phyloP scores from a whole-genome alignment of 1,284 basidiomycete genomes.

The Coniophora puteana region DNA sequence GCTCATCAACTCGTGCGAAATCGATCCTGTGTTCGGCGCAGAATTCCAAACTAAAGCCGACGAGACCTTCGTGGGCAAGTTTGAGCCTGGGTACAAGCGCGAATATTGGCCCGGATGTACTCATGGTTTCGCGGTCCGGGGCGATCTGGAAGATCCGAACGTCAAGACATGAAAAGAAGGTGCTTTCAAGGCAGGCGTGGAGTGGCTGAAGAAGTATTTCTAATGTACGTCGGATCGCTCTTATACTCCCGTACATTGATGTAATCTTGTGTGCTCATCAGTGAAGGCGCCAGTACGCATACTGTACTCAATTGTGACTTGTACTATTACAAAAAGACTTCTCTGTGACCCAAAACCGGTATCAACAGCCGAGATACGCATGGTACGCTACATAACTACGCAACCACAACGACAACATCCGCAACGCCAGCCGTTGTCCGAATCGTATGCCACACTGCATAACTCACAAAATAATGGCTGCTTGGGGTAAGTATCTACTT shows the following conservation, averaged over 20 bases:
- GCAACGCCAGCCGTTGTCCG: too few species aligned
- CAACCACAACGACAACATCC: too few species aligned
- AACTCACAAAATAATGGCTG: too few species aligned
- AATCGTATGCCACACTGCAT: too few species aligned
- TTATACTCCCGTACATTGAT: slow-evolving; percentile 58
- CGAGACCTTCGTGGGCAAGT: slow-evolving; percentile 42
- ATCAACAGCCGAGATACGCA: too few species aligned
- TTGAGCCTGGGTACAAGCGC: slow-evolving; percentile 35
- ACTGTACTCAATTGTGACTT: too few species aligned
- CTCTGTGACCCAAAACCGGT: too few species aligned
- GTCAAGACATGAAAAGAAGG: slow-evolving; percentile 13
- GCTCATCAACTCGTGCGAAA: slow-evolving; percentile 33
- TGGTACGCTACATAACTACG: too few species aligned
- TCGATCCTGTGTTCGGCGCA: slow-evolving; percentile 29
- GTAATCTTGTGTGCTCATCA: too few species aligned
- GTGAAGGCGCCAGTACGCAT: too few species aligned
- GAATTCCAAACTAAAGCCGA: slow-evolving; percentile 32
- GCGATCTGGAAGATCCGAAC: slow-evolving; percentile 21
- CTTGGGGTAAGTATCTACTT: too few species aligned
- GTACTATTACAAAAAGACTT: too few species aligned
- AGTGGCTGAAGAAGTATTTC: slow-evolving; percentile 11
- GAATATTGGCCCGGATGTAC: slow-evolving; percentile 32
- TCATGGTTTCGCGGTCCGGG: slow-evolving; percentile 41
- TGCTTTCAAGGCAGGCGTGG: slow-evolving; percentile 9
- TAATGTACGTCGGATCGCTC: slow-evolving; percentile 7